Percentiles rank a stretch among this genome's conserved stretches.
phyloP scores from a whole-genome alignment of 441 rosid species.

The Syzygium malaccense region DNA sequence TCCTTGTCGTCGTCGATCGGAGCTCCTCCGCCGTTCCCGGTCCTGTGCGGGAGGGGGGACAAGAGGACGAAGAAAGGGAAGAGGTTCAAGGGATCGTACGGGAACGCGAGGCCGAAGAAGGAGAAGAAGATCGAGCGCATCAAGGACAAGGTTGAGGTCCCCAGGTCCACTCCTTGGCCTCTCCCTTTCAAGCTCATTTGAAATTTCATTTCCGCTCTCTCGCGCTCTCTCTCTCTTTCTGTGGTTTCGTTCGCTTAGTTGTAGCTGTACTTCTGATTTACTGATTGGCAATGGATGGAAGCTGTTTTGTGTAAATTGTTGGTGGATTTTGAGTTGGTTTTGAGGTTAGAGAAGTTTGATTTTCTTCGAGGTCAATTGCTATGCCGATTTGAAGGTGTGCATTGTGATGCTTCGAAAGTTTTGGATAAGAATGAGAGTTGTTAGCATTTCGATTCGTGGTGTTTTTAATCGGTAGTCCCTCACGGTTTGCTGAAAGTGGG shows the following conservation, averaged over 20 bases:
- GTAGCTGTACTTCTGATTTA: background rate
- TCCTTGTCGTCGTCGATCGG: background rate
- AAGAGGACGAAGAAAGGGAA: slow-evolving; percentile 92
- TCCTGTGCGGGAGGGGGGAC: slow-evolving; percentile 86
- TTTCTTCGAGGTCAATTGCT: background rate
- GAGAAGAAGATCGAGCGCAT: slow-evolving; percentile 86
- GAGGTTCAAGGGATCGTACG: slow-evolving; percentile 83
- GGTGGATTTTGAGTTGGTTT: background rate
- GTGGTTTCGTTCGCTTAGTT: background rate
- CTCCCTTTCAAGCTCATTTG: slow-evolving; percentile 95
- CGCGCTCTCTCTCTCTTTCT: background rate
- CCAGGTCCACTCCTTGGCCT: slow-evolving; percentile 99
- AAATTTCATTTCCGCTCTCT: background rate
- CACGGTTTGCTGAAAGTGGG: background rate
- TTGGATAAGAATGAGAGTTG: background rate
- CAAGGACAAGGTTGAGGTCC: slow-evolving; percentile 83
- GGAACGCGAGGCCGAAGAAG: slow-evolving; percentile 82
- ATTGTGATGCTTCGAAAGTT: background rate
- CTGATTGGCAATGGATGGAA: background rate
- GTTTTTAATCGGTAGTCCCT: background rate
- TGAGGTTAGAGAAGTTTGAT: background rate
- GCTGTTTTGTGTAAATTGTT: background rate
- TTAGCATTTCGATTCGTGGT: background rate
- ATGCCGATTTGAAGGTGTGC: background rate
- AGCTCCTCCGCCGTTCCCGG: slow-evolving; percentile 25